Conservation (phyloP, 768 basidiomycete species). For the Suillus placidus region DNA sequence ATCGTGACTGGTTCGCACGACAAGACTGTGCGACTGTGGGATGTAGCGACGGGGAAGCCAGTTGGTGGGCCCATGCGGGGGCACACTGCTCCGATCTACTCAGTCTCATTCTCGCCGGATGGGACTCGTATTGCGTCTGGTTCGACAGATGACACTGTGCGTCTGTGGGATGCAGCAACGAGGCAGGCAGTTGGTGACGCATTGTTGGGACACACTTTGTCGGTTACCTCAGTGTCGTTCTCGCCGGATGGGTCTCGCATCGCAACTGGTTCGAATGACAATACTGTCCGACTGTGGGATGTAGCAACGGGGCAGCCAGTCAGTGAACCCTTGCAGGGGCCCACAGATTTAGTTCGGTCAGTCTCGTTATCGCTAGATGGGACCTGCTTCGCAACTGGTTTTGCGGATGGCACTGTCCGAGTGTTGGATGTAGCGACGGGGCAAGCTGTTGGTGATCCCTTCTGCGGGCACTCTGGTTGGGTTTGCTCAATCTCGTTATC, state of each 20-base stretch:
- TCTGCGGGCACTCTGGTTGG: not conserved
- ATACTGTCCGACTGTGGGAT: not conserved
- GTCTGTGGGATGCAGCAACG: not conserved
- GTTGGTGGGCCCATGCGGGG: not conserved
- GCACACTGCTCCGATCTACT: not conserved
- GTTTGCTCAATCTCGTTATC: not conserved
- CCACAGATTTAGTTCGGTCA: not conserved
- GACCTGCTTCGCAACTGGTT: not conserved
- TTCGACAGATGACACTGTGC: not conserved
- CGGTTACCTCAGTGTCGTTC: not conserved
- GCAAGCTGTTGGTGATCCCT: not conserved
- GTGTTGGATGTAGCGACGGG: not conserved
- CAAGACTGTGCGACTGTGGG: slow-evolving; percentile 10
- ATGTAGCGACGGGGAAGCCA: not conserved
- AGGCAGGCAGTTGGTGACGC: not conserved
- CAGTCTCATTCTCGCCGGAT: not conserved
- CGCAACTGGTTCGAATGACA: not conserved
- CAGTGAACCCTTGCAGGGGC: not conserved
- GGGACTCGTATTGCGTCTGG: not conserved
- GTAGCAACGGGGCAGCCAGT: not conserved
- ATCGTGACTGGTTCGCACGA: slow-evolving; percentile 4
- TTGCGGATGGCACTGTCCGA: not conserved
- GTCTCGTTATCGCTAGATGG: not conserved
- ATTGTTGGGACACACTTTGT: not conserved
- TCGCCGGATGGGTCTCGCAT: not conserved